Conservation (phyloP, 169 alveolate species). For the Pseudocohnilembus persalinus region DNA sequence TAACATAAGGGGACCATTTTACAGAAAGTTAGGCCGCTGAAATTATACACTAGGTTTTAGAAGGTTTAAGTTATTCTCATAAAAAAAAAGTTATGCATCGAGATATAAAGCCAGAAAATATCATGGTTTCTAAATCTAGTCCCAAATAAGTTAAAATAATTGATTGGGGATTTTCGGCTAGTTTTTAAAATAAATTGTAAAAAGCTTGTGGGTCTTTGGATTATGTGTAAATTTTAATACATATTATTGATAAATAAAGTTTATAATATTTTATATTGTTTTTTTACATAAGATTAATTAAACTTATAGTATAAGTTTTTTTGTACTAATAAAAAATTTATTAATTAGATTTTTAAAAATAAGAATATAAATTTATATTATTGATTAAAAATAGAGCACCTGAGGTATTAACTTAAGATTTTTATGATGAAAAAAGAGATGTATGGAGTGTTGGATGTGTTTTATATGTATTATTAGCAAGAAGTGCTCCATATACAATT, state of each 20-base stretch:
- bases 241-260: not conserved
- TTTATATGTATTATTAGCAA: constrained; percentile 16
- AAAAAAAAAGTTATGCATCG: constrained; percentile 87
- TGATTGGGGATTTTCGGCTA: constrained; percentile 41
- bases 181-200: constrained; percentile 37
- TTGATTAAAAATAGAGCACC: no score
- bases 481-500: constrained; percentile 25
- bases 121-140: constrained; percentile 65
- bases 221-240: no score
- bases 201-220: not conserved
- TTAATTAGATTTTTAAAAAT: no score
- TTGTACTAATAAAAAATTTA: no score
- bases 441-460: constrained; percentile 29
- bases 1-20: constrained; percentile 84
- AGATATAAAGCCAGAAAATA: constrained; percentile 89
- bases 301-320: not conserved
- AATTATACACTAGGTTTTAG: constrained; percentile 90
- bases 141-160: constrained; percentile 57
- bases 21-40: constrained; percentile 90
- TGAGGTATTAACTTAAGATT: constrained; percentile 11
- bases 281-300: no score
- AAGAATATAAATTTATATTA: no score
- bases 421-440: constrained; percentile 30
- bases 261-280: no score
- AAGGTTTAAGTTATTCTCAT: constrained; percentile 93